Evolutionary conservation across 208 protist genomes (phyloP), one percentile per base, ranked within the genome.

Genomic region (Angomonas desouzai): DNA sequence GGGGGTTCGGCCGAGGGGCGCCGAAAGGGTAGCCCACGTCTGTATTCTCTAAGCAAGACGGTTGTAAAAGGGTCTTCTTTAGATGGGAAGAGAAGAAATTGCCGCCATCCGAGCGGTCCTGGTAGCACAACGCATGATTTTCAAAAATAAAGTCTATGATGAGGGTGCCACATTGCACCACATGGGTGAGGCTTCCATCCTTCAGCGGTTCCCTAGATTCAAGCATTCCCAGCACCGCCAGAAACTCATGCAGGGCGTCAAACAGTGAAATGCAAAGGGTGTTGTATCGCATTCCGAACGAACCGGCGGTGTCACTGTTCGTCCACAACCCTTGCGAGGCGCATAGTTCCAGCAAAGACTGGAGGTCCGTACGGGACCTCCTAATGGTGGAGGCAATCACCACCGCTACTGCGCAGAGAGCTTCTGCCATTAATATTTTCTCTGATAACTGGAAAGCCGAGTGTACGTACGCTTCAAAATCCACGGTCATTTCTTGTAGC

Each of bases 11-110:
- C 6, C 51, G 33, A 16, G 88, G 88, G 7, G 70, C 66, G 25
- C 88, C 84, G 71, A 83, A 86, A 27, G 88, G 88, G 72, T 90
- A 94, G 28, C 88, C 88, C 2, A 89, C 64, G 40, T 77, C 79
- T 4, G 73, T 74, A 3, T 49, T 51, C 30, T 60, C 55, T 10
- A 88, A 55, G 49, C 89, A 90, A 0, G 84, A 82, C 48, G 74
- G 72, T 27, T 82, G 75, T 32, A 94, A 78, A 25, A 94, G 62
- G 4, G 82, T 90, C 43, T 64, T 48, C 1, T 63, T 74, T n/a
- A 93, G 70, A n/a, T 61, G 59, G 23, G 72, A 60, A 10, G 79
- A 65, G 20, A 72, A 70, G 61, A 66, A 72, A 43, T n/a, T 23
- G 38, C 34, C 32, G 51, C 69, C 68, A 28, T 59, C 65, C 34